phyloP scores from a whole-genome alignment of 176 grass and related monocot species.

The Hordeum vulgare region MorexV3_pseudomolecules_assembly NC_058521.1:592305312-592305811 shows the following conservation, averaged over 20 bases:
- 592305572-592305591: constrained; percentile 79
- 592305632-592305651: constrained; percentile 55
- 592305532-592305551: constrained; percentile 10
- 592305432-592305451: constrained; percentile 91
- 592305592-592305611: constrained; percentile 56
- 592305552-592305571: constrained; percentile 71
- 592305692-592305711: background rate
- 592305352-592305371: constrained; percentile 74
- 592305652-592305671: constrained; percentile 3
- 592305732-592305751: background rate
- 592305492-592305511: constrained; percentile 55
- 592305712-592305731: constrained; percentile 14
- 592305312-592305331: constrained; percentile 89
- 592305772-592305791: background rate
- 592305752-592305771: background rate
- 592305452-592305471: constrained; percentile 51
- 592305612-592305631: constrained; percentile 78
- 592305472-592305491: background rate
- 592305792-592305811: background rate
- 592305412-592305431: constrained; percentile 93
- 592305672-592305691: background rate
- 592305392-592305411: constrained; percentile 89
- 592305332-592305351: constrained; percentile 76
- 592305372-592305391: constrained; percentile 91
- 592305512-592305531: constrained; percentile 55